These are phyloP conservation scores for Penicillium malachiteum DNA, from an alignment of 495 filamentous ascomycete species.

Conservation along the genomic window DNA sequence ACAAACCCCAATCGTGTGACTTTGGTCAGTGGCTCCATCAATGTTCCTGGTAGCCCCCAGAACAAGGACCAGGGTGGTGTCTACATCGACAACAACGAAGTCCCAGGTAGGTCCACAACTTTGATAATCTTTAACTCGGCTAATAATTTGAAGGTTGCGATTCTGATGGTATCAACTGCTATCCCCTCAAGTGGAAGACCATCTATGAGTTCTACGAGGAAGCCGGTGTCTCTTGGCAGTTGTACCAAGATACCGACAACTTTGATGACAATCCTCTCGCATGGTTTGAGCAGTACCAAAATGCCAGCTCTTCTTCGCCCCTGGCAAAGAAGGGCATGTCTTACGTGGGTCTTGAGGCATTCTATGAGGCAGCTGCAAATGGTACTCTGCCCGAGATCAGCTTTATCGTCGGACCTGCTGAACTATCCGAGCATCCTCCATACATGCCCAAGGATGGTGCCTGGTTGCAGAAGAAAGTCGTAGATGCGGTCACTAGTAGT, in stretches of 20 bases:
- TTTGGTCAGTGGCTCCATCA: conserved; percentile 53
- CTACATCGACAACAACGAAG: conserved; percentile 59
- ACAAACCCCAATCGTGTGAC: conserved; percentile 57
- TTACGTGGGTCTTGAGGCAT: conserved; percentile 45
- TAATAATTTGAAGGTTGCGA: conserved; percentile 39
- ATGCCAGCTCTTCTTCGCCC: conserved; percentile 32
- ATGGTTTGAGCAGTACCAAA: conserved; percentile 56
- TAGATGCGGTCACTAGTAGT: conserved; percentile 49
- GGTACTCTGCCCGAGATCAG: conserved; percentile 53
- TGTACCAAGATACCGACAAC: conserved; percentile 55
- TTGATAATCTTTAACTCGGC: background rate
- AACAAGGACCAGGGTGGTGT: conserved; percentile 42
- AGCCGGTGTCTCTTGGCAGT: conserved; percentile 53
- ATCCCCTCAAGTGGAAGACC: conserved; percentile 56
- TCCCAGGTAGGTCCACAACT: conserved; percentile 32
- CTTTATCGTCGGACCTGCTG: conserved; percentile 52
- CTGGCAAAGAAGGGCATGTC: conserved; percentile 47
- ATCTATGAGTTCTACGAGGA: conserved; percentile 52
- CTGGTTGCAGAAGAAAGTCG: conserved; percentile 56
- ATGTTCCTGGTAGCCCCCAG: conserved; percentile 52
- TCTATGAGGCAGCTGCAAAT: conserved; percentile 50
- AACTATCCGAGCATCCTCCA: conserved; percentile 54
- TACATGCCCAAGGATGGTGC: conserved; percentile 54
- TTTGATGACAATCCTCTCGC: conserved; percentile 56
- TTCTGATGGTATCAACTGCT: conserved; percentile 44